These are phyloP conservation scores for Taphrina pruni DNA, from an alignment of 1,139 yeast species.

Conservation along the genomic window DNA sequence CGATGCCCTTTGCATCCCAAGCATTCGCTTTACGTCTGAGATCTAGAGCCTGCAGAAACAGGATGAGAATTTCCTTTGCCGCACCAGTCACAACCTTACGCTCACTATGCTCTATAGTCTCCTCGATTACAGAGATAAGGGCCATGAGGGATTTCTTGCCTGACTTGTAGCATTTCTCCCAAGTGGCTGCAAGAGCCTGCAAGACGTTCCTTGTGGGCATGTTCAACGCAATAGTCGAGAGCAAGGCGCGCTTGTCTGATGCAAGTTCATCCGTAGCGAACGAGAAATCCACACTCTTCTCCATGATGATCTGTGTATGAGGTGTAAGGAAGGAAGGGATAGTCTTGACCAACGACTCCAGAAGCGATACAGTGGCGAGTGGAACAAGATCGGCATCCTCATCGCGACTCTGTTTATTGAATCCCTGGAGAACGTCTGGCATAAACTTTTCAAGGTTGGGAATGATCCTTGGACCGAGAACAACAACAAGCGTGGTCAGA, in stretches of 20 bases:
- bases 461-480: conserved; percentile 83
- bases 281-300: conserved; percentile 37
- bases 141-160: conserved; percentile 41
- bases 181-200: conserved; percentile 38
- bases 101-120: conserved; percentile 41
- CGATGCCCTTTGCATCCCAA: conserved; percentile 74
- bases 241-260: conserved; percentile 29
- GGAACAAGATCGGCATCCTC: conserved; percentile 48
- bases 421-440: conserved; percentile 71
- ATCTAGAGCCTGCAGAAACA: conserved; percentile 75
- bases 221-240: conserved; percentile 36
- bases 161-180: conserved; percentile 39
- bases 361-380: conserved; percentile 67
- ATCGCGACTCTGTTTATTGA: conserved; percentile 54
- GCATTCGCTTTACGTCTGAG: conserved; percentile 58
- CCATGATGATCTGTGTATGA: conserved; percentile 56
- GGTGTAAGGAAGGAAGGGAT: conserved; percentile 86
- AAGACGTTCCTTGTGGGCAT: conserved; percentile 42
- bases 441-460: conserved; percentile 84
- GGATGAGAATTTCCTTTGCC: conserved; percentile 71
- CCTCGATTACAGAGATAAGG: conserved; percentile 41
- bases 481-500: conserved; percentile 69
- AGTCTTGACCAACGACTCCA: conserved; percentile 77
- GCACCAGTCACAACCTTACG: conserved; percentile 63
- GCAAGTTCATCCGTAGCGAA: conserved; percentile 35